Percentiles rank a stretch among this genome's conserved stretches.
These are phyloP conservation scores for Nitzschia sp. DNA, from an alignment of 108 stramenopile species.

Conservation along the genomic window DNA sequence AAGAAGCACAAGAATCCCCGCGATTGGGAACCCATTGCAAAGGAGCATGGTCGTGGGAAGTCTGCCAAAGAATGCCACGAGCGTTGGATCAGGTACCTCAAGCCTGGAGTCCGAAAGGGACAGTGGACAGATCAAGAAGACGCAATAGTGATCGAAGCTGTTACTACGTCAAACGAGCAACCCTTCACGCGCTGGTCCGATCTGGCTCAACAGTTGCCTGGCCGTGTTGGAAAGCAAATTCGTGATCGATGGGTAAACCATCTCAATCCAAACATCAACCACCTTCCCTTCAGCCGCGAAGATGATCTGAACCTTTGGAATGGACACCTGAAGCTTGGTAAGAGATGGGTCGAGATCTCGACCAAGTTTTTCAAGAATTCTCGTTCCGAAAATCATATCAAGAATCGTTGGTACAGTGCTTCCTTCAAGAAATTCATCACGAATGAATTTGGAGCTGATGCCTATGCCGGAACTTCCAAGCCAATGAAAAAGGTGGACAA, in stretches of 20 bases:
- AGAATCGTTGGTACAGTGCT: conserved; percentile 91
- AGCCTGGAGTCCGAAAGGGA: conserved; percentile 81
- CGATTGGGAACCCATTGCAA: conserved; percentile 87
- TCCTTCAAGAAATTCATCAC: conserved; percentile 84
- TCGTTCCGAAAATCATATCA: conserved; percentile 88
- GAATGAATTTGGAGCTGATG: conserved; percentile 73
- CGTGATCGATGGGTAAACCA: conserved; percentile 93
- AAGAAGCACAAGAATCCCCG: conserved; percentile 85
- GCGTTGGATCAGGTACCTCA: conserved; percentile 82
- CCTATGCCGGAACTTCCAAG: conserved; percentile 43
- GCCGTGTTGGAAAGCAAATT: conserved; percentile 87
- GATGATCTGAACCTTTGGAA: conserved; percentile 83
- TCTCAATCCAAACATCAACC: conserved; percentile 83
- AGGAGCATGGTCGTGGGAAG: conserved; percentile 59
- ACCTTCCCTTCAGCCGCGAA: conserved; percentile 74
- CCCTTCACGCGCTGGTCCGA: conserved; percentile 89
- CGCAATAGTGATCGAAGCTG: conserved; percentile 79
- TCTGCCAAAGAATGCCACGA: conserved; percentile 81
- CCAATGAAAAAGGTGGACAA: conserved; percentile 17
- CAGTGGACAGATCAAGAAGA: conserved; percentile 85
- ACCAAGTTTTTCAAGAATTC: conserved; percentile 75
- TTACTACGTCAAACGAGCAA: conserved; percentile 70
- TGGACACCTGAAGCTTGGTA: conserved; percentile 76
- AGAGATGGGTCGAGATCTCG: conserved; percentile 89
- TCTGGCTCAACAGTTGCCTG: conserved; percentile 79